Evolutionary conservation across 169 alveolate species (phyloP).

Genomic region (Plasmodium yoelii): DNA sequence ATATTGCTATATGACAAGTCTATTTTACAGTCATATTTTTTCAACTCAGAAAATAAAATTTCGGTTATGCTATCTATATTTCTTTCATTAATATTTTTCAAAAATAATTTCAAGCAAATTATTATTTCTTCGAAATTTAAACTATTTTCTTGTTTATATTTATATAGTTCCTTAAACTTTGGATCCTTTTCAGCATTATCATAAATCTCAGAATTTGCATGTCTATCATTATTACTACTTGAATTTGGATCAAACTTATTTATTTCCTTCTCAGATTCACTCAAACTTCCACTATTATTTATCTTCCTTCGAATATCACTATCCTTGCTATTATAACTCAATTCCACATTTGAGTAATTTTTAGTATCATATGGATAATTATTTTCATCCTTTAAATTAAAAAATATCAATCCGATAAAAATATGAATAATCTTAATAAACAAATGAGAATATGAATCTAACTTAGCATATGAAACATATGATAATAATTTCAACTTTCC

Average conservation of each 20-base stretch:
- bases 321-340: slow-evolving; percentile 1
- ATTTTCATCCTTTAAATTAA: neutral
- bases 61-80: slow-evolving; percentile 47
- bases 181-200: neutral
- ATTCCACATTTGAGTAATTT: slow-evolving; percentile 17
- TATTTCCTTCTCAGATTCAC: neutral
- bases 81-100: slow-evolving; percentile 56
- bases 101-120: slow-evolving; percentile 35
- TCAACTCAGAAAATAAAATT: slow-evolving; percentile 29
- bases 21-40: slow-evolving; percentile 19
- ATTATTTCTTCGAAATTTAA: slow-evolving; percentile 43
- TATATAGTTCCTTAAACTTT: too few relatives aligned
- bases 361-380: slow-evolving; percentile 10
- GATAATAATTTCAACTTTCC: slow-evolving; percentile 57
- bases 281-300: neutral
- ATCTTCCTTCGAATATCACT: neutral
- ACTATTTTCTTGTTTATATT: neutral
- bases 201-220: neutral
- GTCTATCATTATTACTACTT: neutral
- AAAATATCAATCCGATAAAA: slow-evolving; percentile 27
- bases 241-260: neutral
- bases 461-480: slow-evolving; percentile 58
- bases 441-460: neutral
- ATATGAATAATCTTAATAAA: slow-evolving; percentile 25
- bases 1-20: slow-evolving; percentile 43